Evolutionary conservation across 768 basidiomycete species (phyloP), one percentile per base, ranked within the genome.

Genomic region (Boletus pseudo-olivaceus): DNA sequence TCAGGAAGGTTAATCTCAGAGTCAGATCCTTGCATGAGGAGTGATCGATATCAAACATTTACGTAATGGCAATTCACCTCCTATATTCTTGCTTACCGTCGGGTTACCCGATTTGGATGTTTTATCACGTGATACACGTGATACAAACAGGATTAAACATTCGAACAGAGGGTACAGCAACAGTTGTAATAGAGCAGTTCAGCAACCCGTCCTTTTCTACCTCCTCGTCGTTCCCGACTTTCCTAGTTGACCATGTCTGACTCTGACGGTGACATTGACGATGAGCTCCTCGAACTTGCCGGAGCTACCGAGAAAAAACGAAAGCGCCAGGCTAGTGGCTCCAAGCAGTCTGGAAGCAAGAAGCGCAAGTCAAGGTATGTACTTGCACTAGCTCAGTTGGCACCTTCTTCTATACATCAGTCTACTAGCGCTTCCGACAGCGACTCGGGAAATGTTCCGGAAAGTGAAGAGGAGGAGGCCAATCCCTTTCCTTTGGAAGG

Each of bases 401-500:
- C 27, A 17, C 32, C 34, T 10, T 37, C 39, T 54, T 32, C 6
- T 45, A 45, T 23, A 54, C 32, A 23, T 26, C 32, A 54, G 39
- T 51, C 56, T 49, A 39, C 46, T 58, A 78, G 76, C 45, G 69
- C 70, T 55, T 73, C 73, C 14, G 75, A 79, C 33, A 72, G 64
- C 26, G 69, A 71, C 8, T 83, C 85, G 17, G 83, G 80, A 33
- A 74, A 77, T 38, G 79, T 72, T 20, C 78, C 79, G 11, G 87
- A 89, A 62, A 86, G 82, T 55, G 88, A 89, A 61, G 78, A 76
- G 48, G 80, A 79, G 30, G 78, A 76, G 5, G 66, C 69, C 12
- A 87, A 91, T 60, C 85, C 85, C 4, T 98, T 92, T 67, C 95
- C 93, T 0, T 74, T 97, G 12, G 96, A 98, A 63, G 93, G 92